Evolutionary conservation across 1,139 yeast genomes (phyloP).

Genomic region (Lizanozyma gosingica): DNA sequence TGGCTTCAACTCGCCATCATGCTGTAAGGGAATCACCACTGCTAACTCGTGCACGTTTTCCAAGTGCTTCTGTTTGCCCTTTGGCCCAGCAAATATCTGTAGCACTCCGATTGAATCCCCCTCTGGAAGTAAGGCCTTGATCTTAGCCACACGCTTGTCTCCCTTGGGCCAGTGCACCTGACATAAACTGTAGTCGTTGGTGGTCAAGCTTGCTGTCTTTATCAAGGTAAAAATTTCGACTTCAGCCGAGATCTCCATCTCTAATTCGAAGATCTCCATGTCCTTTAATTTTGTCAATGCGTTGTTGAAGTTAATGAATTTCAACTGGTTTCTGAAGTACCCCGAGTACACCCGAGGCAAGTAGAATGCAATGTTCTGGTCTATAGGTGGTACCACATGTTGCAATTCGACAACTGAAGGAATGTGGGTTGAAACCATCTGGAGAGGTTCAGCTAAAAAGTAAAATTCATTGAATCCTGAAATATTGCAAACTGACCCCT

Average conservation of each 20-base stretch:
- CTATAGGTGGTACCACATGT: constrained; percentile 78
- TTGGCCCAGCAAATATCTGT: constrained; percentile 65
- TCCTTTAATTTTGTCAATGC: constrained; percentile 68
- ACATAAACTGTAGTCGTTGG: constrained; percentile 53
- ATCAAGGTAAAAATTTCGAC: constrained; percentile 54
- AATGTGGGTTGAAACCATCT: constrained; percentile 74
- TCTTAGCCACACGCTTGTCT: constrained; percentile 56
- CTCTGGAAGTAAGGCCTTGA: constrained; percentile 76
- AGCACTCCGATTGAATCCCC: constrained; percentile 60
- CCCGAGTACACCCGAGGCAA: constrained; percentile 83
- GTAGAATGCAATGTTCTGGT: constrained; percentile 67
- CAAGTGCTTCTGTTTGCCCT: constrained; percentile 52
- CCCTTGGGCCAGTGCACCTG: constrained; percentile 64
- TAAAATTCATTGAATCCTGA: constrained; percentile 45
- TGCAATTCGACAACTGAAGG: constrained; percentile 75
- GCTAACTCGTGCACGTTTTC: constrained; percentile 63
- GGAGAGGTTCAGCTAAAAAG: constrained; percentile 69
- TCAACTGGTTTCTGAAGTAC: constrained; percentile 50
- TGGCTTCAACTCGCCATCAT: constrained; percentile 54
- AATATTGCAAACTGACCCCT: constrained; percentile 29
- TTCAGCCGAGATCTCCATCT: constrained; percentile 59
- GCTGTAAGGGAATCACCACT: constrained; percentile 69
- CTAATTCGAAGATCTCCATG: constrained; percentile 72
- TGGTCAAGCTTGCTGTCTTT: constrained; percentile 42
- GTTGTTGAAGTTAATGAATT: constrained; percentile 62